Base-by-base conservation (phyloP, 129 eudicot species). In the Oenanthe sinensis region DNA sequence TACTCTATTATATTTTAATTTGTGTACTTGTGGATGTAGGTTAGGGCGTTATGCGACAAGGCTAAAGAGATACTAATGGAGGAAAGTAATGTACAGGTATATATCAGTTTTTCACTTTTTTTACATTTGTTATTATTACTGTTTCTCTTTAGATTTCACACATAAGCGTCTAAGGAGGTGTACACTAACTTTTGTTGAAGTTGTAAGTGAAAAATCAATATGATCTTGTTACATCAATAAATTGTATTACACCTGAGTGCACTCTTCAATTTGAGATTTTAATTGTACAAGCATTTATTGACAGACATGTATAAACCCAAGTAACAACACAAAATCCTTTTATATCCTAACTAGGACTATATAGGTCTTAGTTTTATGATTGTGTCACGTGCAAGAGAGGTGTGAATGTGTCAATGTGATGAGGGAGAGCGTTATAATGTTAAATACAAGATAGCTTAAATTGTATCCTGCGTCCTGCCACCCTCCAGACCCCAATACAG, bases 11-110 rank as follows among this genome's bases (percentile, higher is more conserved):
- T 14, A 12, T 46, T 12, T n/a, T 7, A 28, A 74, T 28, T 1
- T 47, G 26, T 74, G 4, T 33, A 33, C 30, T 48, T 83, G 75
- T 81, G 58, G 81, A 78, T 86, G 86, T 77, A 89, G 97, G 92
- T 78, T 65, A 88, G 96, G 84, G 79, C 79, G 24, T 75, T 93
- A 75, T 91, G 98, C 78, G 98, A 91, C 71, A 93, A 93, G 84
- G 97, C 97, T 13, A 93, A 93, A 69, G 98, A 93, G 90, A 88
- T 93, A 76, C 84, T 91, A 77, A 89, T 87, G 87, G 92, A 91
- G 54, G 98, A 93, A 86, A 93, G 98, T 83, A 93, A 93, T 83
- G 98, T 93, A 71, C 98, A 93, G 97, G 98, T 93, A 82, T 81
- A 77, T 15, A 14, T 3, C 44, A 45, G 14, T 58, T 45, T 55